These are phyloP conservation scores for Kluyveromyces dobzhanskii DNA, from an alignment of 805 yeast genomes.

Conservation along the genomic window DNA sequence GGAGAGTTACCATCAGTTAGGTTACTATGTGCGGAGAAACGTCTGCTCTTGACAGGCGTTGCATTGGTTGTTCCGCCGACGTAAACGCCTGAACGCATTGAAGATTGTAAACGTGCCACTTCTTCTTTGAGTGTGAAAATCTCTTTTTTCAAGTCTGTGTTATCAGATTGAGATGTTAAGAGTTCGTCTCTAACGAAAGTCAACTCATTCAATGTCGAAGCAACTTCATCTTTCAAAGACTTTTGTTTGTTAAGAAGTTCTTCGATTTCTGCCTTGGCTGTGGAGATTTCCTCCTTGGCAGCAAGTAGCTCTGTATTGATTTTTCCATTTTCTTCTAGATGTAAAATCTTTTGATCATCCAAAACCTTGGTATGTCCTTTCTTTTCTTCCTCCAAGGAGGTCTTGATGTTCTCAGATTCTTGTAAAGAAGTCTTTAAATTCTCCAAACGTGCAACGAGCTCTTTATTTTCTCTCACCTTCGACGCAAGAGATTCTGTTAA, in stretches of 20 bases:
- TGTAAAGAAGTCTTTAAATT: constrained; percentile 41
- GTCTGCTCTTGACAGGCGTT: constrained; percentile 29
- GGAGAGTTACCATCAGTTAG: constrained; percentile 13
- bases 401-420: constrained; percentile 46
- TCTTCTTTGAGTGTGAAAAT: constrained; percentile 41
- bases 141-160: constrained; percentile 55
- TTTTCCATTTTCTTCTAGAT: constrained; percentile 38
- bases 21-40: constrained; percentile 20
- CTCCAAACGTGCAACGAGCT: constrained; percentile 53
- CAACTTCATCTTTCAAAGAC: constrained; percentile 55
- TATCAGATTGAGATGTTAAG: constrained; percentile 52
- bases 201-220: constrained; percentile 51
- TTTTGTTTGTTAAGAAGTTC: constrained; percentile 54
- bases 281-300: constrained; percentile 48
- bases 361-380: constrained; percentile 41
- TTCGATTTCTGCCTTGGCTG: constrained; percentile 51
- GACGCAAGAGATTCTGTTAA: constrained; percentile 76
- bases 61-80: constrained; percentile 23
- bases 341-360: constrained; percentile 38
- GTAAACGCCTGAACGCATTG: constrained; percentile 27
- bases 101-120: constrained; percentile 35
- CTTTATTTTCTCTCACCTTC: constrained; percentile 76
- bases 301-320: constrained; percentile 48
- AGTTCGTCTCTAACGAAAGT: constrained; percentile 51
- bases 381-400: constrained; percentile 47